Conservation (phyloP, 768 basidiomycete genomes). For the Mrakia blollopis region DNA sequence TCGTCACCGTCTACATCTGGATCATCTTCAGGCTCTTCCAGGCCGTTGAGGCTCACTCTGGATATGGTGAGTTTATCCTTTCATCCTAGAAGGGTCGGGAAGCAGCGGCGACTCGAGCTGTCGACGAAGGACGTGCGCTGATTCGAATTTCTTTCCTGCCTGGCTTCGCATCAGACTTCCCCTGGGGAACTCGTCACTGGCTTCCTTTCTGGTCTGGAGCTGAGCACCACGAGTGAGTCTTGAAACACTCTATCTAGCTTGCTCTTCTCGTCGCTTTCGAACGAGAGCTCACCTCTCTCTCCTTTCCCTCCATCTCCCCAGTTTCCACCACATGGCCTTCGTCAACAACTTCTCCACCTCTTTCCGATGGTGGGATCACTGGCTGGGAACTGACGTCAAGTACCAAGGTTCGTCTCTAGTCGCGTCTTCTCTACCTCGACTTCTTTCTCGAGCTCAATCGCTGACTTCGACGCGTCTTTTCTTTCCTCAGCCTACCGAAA, state of each 20-base stretch:
- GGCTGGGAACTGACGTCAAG: constrained; percentile 84
- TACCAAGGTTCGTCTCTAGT: constrained; percentile 39
- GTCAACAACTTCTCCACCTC: constrained; percentile 37
- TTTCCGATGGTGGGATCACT: constrained; percentile 54
- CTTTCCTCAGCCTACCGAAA: constrained; percentile 58
- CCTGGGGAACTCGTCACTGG: constrained; percentile 90
- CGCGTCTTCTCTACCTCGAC: background rate
- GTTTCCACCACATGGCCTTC: constrained; percentile 84
- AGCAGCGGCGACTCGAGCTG: too few species aligned
- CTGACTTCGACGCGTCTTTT: background rate
- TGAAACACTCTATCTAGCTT: background rate
- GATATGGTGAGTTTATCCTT: constrained; percentile 56
- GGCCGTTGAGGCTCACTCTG: constrained; percentile 93
- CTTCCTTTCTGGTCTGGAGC: constrained; percentile 96
- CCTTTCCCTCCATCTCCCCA: background rate
- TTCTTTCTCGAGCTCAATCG: background rate
- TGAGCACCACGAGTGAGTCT: constrained; percentile 74
- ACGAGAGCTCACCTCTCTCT: background rate
- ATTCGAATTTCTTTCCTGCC: background rate
- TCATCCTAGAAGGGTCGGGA: background rate
- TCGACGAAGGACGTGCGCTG: background rate
- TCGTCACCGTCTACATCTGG: constrained; percentile 80
- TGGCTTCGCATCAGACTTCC: constrained; percentile 64
- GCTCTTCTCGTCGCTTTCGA: background rate
- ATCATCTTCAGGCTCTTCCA: constrained; percentile 91